Conservation (phyloP, 116 monocot species). For the Phalaenopsis hybrid region DNA sequence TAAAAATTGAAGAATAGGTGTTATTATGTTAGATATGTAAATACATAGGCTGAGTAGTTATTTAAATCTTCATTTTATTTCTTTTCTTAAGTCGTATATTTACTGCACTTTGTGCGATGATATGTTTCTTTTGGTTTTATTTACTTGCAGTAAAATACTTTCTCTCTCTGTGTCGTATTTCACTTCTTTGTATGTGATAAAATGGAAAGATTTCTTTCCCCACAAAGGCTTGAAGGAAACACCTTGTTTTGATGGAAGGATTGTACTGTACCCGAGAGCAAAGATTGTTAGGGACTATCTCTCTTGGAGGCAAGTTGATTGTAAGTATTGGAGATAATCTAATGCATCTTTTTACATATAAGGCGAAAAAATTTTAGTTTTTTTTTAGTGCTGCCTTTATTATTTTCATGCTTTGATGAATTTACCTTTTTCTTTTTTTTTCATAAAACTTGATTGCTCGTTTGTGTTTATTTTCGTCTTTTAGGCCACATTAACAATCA, state of each 20-base stretch:
- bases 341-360: too few relatives aligned
- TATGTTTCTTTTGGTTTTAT: conserved; percentile 4
- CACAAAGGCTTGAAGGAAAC: conserved; percentile 53
- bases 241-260: conserved; percentile 77
- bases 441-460: background rate
- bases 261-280: conserved; percentile 73
- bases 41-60: too few relatives aligned
- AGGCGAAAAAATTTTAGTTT: background rate
- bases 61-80: background rate
- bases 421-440: background rate
- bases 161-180: conserved; percentile 83
- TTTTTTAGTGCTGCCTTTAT: background rate
- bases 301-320: conserved; percentile 88
- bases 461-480: conserved; percentile 12
- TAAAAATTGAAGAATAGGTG: too few relatives aligned
- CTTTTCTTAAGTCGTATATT: background rate
- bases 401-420: background rate
- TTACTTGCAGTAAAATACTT: conserved; percentile 67
- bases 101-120: background rate
- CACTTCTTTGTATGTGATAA: conserved; percentile 75
- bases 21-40: too few relatives aligned
- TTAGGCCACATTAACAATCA: conserved; percentile 96
- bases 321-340: conserved; percentile 42
- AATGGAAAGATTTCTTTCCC: conserved; percentile 94
- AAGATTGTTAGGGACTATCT: conserved; percentile 81